Conservation (phyloP, 495 filamentous ascomycete species). For the Rhypophila decipiens region DNA sequence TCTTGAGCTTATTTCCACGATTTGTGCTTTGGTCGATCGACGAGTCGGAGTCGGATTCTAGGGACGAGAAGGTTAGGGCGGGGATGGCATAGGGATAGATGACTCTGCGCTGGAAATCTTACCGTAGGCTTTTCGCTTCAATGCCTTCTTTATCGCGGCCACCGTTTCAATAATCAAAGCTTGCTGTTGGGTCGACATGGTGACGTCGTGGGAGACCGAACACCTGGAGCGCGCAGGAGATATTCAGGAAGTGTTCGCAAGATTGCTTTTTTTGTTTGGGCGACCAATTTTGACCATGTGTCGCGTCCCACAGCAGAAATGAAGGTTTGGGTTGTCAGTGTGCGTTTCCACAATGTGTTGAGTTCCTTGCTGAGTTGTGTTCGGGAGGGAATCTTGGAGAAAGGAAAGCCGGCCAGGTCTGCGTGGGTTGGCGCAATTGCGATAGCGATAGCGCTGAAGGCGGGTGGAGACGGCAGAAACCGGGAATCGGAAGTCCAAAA, state of each 20-base stretch:
- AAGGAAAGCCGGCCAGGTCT: too few relatives aligned
- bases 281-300: too few relatives aligned
- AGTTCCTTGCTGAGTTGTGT: too few relatives aligned
- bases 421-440: too few relatives aligned
- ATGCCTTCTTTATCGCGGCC: conserved; percentile 15
- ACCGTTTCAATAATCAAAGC: conserved; percentile 25
- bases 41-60: conserved; percentile 84
- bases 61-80: conserved; percentile 1
- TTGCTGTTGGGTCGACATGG: conserved; percentile 27
- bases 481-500: too few relatives aligned
- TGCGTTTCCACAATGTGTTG: too few relatives aligned
- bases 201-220: conserved; percentile 1
- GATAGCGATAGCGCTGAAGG: neutral
- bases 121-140: conserved; percentile 27
- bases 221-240: neutral
- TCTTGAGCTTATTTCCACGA: conserved; percentile 86
- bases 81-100: neutral
- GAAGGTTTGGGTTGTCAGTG: too few relatives aligned
- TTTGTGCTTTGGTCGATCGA: conserved; percentile 74
- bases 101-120: neutral
- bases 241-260: too few relatives aligned
- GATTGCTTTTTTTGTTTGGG: too few relatives aligned
- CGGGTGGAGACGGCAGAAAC: conserved; percentile 1
- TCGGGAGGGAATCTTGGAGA: too few relatives aligned
- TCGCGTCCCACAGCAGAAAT: too few relatives aligned